These are phyloP conservation scores for Plantago coronopus DNA, from an alignment of 305 asterid species.

Conservation along the genomic window DNA sequence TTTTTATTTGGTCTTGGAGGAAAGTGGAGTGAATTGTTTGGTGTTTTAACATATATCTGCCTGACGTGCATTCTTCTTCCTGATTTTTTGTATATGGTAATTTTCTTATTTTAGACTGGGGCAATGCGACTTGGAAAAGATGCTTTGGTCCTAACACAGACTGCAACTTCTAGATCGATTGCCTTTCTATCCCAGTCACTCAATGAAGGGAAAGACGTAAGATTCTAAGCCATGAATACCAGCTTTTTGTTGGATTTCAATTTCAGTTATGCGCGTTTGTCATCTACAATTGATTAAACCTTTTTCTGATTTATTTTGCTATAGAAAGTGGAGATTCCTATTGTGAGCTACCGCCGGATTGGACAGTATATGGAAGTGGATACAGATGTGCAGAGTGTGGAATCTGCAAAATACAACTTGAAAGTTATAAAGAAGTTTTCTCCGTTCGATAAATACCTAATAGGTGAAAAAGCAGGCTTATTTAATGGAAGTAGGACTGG, in stretches of 20 bases:
- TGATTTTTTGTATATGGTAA: background rate
- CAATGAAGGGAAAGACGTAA: slow-evolving; percentile 2
- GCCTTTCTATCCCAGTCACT: slow-evolving; percentile 6
- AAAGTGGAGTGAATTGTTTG: too few species aligned
- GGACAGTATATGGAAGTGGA: slow-evolving; percentile 8
- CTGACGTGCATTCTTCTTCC: too few species aligned
- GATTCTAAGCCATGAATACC: background rate
- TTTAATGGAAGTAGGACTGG: slow-evolving; percentile 6
- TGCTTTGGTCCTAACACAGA: slow-evolving; percentile 10
- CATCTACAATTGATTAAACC: background rate
- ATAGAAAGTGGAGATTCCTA: slow-evolving; percentile 3
- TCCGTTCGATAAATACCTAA: slow-evolving; percentile 2
- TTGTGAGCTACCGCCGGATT: slow-evolving; percentile 4
- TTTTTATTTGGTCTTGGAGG: too few species aligned
- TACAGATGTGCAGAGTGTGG: background rate
- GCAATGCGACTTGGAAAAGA: slow-evolving; percentile 11
- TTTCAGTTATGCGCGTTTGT: background rate
- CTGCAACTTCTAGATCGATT: background rate
- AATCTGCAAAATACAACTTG: slow-evolving; percentile 3
- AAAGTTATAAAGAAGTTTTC: slow-evolving; percentile 5
- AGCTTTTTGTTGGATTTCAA: background rate
- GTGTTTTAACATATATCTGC: too few species aligned
- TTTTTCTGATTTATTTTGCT: background rate
- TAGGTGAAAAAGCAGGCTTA: slow-evolving; percentile 1
- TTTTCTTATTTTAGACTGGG: background rate